These are phyloP conservation scores for Plasmopara halstedii DNA, from an alignment of 352 stramenopile genomes.

Conservation along the genomic window DNA sequence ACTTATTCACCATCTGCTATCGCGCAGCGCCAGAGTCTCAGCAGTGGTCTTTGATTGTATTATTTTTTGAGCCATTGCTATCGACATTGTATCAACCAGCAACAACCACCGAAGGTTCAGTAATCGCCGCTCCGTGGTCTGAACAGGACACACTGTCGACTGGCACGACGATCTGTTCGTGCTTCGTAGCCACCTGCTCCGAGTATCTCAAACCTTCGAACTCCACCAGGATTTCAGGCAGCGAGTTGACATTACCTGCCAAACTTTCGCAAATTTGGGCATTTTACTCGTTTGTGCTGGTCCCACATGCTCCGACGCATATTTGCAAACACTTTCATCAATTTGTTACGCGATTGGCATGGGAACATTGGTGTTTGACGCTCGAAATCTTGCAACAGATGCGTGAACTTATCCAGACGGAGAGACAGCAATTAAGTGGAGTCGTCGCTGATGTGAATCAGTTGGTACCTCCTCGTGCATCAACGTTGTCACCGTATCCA, in stretches of 20 bases:
- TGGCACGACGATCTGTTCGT: conserved; percentile 67
- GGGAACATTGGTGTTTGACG: conserved; percentile 79
- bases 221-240: neutral
- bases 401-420: conserved; percentile 56
- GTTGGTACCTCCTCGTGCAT: conserved; percentile 18
- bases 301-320: conserved; percentile 63
- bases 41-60: conserved; percentile 61
- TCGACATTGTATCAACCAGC: conserved; percentile 74
- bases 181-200: conserved; percentile 67
- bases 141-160: conserved; percentile 68
- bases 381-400: conserved; percentile 81
- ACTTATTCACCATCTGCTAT: conserved; percentile 69
- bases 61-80: conserved; percentile 74
- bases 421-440: conserved; percentile 47
- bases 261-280: conserved; percentile 78
- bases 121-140: conserved; percentile 56
- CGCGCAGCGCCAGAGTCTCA: conserved; percentile 45
- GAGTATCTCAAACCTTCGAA: conserved; percentile 48
- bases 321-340: conserved; percentile 80
- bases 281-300: conserved; percentile 67
- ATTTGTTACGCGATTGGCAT: conserved; percentile 70
- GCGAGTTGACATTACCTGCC: conserved; percentile 19
- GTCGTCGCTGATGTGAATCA: conserved; percentile 9
- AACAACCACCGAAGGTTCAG: conserved; percentile 59
- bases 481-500: conserved; percentile 53